Base-by-base conservation (phyloP, 176 grass and related monocot species). In the Musa beccarii region DNA sequence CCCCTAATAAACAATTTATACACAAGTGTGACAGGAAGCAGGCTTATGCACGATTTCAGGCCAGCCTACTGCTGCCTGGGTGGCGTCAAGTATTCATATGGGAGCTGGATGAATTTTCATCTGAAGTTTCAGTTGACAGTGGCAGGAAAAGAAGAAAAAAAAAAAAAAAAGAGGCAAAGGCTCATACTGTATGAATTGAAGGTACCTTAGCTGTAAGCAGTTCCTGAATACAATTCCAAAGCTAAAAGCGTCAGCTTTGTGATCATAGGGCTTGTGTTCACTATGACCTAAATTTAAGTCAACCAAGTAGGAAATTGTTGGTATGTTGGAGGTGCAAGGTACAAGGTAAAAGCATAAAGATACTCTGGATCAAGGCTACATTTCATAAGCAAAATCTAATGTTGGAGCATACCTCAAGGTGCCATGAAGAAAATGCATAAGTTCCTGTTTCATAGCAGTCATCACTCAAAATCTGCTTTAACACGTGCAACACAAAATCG, bases 241-340 rank as follows among this genome's bases (percentile, higher is more conserved):
- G 86, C 95, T 99, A 84, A 99, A 99, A 72, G 94, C 95, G 83
- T 99, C 95, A 69, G 95, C 95, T 76, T 99, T 99, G 80, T 99
- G 95, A 77, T 94, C 90, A 66, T 99, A 99, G n/a, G 90, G 90
- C 82, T 89, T 99, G 80, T 99, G 95, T 75, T 99, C 95, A n/a
- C n/a, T 87, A 99, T 99, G 68, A 99, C 88, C 95, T 94, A 76
- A 20, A 89, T 43, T 9, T 77, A 64, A 50, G 54, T 52, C 76
- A 76, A 13, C 73, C 12, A 49, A 12, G 77, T 62, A 83, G 70
- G 21, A 54, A 72, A 19, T 52, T 64, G 9, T 52, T 65, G 25
- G 56, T 49, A 63, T 59, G 19, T 20, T 21, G 11, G 49, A 65
- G 49, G 52, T 22, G 34, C 9, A n/a, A 79, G 50, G 21, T 70